These are phyloP conservation scores for Cordyceps farinosa DNA, from an alignment of 2,329 filamentous ascomycete species.

Conservation along the genomic window DNA sequence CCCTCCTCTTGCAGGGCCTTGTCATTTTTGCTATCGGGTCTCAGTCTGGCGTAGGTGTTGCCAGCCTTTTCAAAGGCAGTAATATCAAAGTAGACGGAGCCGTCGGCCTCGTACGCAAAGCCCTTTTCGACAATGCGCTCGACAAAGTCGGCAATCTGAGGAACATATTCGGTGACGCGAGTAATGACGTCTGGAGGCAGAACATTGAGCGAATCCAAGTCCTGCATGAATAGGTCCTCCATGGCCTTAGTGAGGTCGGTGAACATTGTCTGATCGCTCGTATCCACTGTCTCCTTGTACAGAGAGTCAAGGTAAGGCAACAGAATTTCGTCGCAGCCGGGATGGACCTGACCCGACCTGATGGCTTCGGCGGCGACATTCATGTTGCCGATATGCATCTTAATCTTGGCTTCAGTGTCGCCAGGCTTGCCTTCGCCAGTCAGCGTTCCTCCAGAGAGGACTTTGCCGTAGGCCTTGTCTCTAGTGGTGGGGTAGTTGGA, in stretches of 20 bases:
- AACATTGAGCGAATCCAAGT: slow-evolving; percentile 85
- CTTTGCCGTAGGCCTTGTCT: slow-evolving; percentile 51
- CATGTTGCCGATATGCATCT: slow-evolving; percentile 77
- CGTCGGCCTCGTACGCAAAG: slow-evolving; percentile 77
- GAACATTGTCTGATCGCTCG: slow-evolving; percentile 68
- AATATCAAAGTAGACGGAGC: slow-evolving; percentile 94
- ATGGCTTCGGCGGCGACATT: slow-evolving; percentile 49
- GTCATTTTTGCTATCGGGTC: slow-evolving; percentile 82
- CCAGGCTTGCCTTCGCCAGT: slow-evolving; percentile 58
- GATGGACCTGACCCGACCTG: slow-evolving; percentile 47
- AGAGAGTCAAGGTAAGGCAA: slow-evolving; percentile 76
- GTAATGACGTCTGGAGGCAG: slow-evolving; percentile 77
- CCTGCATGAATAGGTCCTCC: slow-evolving; percentile 81
- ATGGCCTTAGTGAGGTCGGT: slow-evolving; percentile 81
- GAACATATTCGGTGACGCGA: slow-evolving; percentile 87
- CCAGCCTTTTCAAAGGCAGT: slow-evolving; percentile 77
- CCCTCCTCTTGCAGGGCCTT: slow-evolving; percentile 82
- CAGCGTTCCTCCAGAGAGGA: slow-evolving; percentile 54
- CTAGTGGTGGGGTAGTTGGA: slow-evolving; percentile 48
- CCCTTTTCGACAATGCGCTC: slow-evolving; percentile 78
- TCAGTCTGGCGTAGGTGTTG: slow-evolving; percentile 79
- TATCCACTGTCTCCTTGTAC: slow-evolving; percentile 60
- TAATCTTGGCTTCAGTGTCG: slow-evolving; percentile 80
- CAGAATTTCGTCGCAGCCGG: slow-evolving; percentile 62
- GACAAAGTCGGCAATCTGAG: slow-evolving; percentile 82